Base-by-base conservation (phyloP, 1,139 yeast genomes). In the Saccharomyces hybrid region DNA sequence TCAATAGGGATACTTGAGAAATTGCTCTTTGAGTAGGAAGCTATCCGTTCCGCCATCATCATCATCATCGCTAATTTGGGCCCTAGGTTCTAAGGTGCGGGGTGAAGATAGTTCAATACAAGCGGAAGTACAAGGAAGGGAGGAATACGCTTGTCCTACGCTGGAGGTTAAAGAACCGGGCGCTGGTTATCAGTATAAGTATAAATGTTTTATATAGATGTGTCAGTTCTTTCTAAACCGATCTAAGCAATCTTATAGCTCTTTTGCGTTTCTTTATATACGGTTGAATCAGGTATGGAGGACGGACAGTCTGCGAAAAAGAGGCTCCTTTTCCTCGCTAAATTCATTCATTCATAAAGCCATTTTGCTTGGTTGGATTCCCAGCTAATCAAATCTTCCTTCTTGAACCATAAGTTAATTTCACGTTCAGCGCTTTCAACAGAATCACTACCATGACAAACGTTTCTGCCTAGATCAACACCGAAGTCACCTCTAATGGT, bases 401-500 rank as follows among this genome's bases (percentile, higher is more conserved):
- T 82, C 85, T 89, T 89, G 95, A 95, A 95, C 99, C 99, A 95
- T 73, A 95, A 82, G 68, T 74, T 84, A 67, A 95, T 93, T 83
- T 95, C 99, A 82, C 88, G 88, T 76, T 89, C 78, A 72, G 99
- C 99, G 67, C 86, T 80, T 80, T 91, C 99, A 72, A 95, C 99
- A 64, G 98, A 89, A 83, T 95, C 99, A 65, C 98, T 91, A 76
- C 99, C 99, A 84, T 95, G 99, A 75, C 88, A 82, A 70, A 93
- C 97, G 83, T 95, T 95, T 86, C 99, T 90, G 76, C 99, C 99
- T 83, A 89, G 89, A 78, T 95, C 99, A 70, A 86, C 75, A 71
- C 93, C 95, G 65, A 77, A 87, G 80, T 93, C 98, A 75, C 97
- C 98, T 82, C 99, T 90, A 83, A 95, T 93, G 79, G 99, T 93